Base-by-base conservation (phyloP, 495 filamentous ascomycete genomes). In the Staphylotrichum tortipilum region DNA sequence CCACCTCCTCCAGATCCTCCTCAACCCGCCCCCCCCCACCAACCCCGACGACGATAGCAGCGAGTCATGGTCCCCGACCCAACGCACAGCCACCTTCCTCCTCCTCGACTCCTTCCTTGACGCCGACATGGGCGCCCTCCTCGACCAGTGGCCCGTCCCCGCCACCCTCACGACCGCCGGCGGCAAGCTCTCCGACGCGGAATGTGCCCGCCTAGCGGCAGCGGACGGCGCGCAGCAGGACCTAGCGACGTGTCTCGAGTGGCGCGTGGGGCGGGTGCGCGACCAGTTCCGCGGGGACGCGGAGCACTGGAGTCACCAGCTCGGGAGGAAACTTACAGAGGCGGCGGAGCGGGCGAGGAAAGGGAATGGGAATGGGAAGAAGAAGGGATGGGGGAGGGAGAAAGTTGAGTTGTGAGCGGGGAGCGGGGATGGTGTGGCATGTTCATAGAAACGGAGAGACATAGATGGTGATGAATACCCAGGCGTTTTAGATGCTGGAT, bases 31-130 rank as follows among this genome's bases (percentile, higher is more conserved):
- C 43, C 4, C 19, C 23, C 18, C 26, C 34, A 14, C 49, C 45
- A 53, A 62, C 12, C 57, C 58, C 24, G 23, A 42, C 3, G 37
- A 49, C 3, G n/a, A 29, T 2, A 33, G n/a, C 19, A 55, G 54
- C 1, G 50, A 42, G 10, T 63, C 60, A 7, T 77, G 70, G 64
- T 68, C 73, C 43, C 52, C 54, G 3, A 52, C 71, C 23, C 62
- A 69, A 42, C 64, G 58, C 24, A 72, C 68, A 51, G 71, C 75
- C 12, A 75, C 66, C 1, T 64, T 74, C 17, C 70, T 82, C 41
- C 61, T 82, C 17, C 63, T 75, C 7, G 80, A 84, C 50, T 77
- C 72, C 47, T 82, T 83, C 40, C 64, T 83, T 17, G 79, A 82
- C 60, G 71, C 74, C 35, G 69, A 75, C 21, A 78, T 81, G 72